A percentile compares a stretch with the other conserved stretches of the same genome.
Evolutionary conservation across 2,329 filamentous ascomycete species (phyloP).

Genomic region (Apiospora hydei): DNA sequence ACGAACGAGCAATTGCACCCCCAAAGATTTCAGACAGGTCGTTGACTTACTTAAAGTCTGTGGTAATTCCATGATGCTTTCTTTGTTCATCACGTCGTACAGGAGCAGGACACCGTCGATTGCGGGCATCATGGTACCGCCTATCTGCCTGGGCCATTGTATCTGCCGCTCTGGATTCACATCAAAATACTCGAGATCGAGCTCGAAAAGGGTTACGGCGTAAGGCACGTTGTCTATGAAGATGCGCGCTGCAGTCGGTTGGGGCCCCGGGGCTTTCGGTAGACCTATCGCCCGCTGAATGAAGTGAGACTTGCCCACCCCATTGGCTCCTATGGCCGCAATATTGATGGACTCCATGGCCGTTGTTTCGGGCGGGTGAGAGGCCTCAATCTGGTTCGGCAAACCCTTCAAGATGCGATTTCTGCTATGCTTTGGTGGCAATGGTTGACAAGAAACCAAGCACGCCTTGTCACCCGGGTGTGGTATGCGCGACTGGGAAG

Average conservation of each 20-base stretch:
- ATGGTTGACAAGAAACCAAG: background rate
- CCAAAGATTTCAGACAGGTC: conserved; percentile 20
- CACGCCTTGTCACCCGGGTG: background rate
- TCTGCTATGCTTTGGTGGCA: background rate
- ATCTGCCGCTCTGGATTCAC: conserved; percentile 65
- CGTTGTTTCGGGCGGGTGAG: background rate
- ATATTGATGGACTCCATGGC: conserved; percentile 69
- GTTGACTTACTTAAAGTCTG: conserved; percentile 76
- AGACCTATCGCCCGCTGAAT: conserved; percentile 69
- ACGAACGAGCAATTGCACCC: background rate
- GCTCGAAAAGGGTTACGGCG: conserved; percentile 68
- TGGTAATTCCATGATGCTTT: conserved; percentile 77
- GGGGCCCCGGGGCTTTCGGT: conserved; percentile 58
- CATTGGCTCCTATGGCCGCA: conserved; percentile 70
- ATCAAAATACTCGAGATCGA: conserved; percentile 71
- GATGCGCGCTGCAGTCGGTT: conserved; percentile 64
- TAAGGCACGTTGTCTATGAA: conserved; percentile 65
- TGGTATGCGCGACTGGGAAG: background rate
- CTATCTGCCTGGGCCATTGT: conserved; percentile 72
- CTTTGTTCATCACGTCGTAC: conserved; percentile 84
- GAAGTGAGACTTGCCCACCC: conserved; percentile 73
- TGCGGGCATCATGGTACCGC: conserved; percentile 74
- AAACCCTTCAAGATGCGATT: background rate
- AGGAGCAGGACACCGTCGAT: conserved; percentile 86
- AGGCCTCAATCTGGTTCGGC: background rate